Percentiles rank a stretch among this genome's conserved stretches.
phyloP scores from a whole-genome alignment of 2,329 filamentous ascomycete genomes.

The Neoscytalidium dimidiatum region DNA sequence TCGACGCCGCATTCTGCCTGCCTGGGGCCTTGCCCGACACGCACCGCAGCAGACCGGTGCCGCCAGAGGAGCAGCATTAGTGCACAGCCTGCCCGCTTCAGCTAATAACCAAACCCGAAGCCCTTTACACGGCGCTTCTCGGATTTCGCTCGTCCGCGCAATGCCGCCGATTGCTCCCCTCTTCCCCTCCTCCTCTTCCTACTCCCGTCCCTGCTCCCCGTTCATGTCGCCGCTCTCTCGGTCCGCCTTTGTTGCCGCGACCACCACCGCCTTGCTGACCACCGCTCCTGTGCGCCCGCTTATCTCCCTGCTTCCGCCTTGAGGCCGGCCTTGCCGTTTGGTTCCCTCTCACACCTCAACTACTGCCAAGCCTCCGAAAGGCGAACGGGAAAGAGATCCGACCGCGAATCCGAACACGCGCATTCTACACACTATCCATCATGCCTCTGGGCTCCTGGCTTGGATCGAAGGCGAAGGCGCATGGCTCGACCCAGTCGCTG shows the following conservation, averaged over 20 bases:
- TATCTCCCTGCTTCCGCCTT: neutral
- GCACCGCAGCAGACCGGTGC: neutral
- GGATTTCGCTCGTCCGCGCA: neutral
- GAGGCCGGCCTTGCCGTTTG: neutral
- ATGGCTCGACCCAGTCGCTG: slow-evolving; percentile 55
- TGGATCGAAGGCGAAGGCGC: slow-evolving; percentile 32
- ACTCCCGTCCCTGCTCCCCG: neutral
- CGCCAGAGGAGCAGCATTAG: neutral
- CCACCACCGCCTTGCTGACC: neutral
- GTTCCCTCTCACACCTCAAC: neutral
- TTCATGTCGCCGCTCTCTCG: neutral
- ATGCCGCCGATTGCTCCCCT: slow-evolving; percentile 7
- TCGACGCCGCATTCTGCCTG: slow-evolving; percentile 7
- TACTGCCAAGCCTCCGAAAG: neutral
- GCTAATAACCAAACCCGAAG: neutral
- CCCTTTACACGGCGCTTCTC: neutral
- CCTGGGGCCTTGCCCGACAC: too few species aligned
- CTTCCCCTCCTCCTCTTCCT: neutral
- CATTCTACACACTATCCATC: neutral
- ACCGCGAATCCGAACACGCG: neutral
- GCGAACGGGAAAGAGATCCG: neutral
- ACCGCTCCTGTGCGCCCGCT: neutral
- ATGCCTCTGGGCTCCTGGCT: slow-evolving; percentile 33
- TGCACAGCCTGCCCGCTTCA: neutral
- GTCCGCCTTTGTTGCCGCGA: slow-evolving; percentile 4